Evolutionary conservation across 2,329 filamentous ascomycete species (phyloP), one percentile per base, ranked within the genome.

Genomic region (Trichoderma oligosporum): DNA sequence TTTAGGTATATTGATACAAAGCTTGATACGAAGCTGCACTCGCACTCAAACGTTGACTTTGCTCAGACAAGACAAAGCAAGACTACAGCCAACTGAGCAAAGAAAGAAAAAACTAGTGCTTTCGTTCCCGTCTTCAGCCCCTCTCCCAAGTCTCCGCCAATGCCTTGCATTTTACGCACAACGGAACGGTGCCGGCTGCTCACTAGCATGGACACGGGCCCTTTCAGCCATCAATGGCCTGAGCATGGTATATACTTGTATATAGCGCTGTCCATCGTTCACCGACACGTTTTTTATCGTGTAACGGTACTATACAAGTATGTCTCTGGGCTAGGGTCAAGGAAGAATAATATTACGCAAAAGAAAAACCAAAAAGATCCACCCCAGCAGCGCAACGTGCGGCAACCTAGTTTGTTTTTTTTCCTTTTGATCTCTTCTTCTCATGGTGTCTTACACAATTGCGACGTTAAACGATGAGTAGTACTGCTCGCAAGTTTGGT

Each of bases 91-190:
- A 46, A 33, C 49, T 16, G 22, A 42, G 42, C 11, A 27, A 51
- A 47, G 39, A 45, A 51, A 31, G 49, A 24, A 24, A 12, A 55
- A 41, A 18, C 49, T 51, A 53, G 47, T 61, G 59, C 61, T 39
- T 53, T 57, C 57, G 49, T 41, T 60, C 55, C 61, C 61, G 61
- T 45, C 57, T 39, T 54, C 51, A 61, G 44, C 45, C 56, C n/a
- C n/a, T n/a, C 46, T 41, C 48, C 56, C 59, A 51, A n/a, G 47
- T 58, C 48, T 48, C 57, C 57, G 59, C 57, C 58, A 52, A 62
- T 61, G 59, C 56, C 48, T 59, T 61, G 60, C 60, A 61, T 61
- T 25, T 27, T 33, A 41, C 57, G 56, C n/a, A 46, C 45, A 55
- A 56, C 54, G 58, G 58, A 57, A 46, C 39, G 39, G 47, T 35